Evolutionary conservation across 495 filamentous ascomycete genomes (phyloP).

Genomic region (Aspergillus leporis): DNA sequence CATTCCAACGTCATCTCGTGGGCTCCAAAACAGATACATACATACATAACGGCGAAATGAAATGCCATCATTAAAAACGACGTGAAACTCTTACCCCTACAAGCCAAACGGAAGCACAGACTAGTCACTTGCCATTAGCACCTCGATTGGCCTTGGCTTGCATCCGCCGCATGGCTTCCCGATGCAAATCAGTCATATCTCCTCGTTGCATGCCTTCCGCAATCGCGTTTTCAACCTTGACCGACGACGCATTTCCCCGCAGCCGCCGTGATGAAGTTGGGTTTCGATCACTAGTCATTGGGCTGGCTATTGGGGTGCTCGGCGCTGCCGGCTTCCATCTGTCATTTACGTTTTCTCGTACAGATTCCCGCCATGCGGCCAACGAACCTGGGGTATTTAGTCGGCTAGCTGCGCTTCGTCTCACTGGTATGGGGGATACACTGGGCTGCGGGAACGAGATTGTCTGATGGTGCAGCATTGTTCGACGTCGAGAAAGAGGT

Average conservation of each 20-base stretch:
- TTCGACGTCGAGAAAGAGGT: constrained; percentile 68
- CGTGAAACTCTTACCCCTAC: neutral
- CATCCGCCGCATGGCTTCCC: constrained; percentile 80
- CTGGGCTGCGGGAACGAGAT: constrained; percentile 20
- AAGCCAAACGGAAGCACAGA: constrained; percentile 13
- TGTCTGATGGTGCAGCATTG: constrained; percentile 46
- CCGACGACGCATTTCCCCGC: constrained; percentile 32
- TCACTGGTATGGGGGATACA: constrained; percentile 19
- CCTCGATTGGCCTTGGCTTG: constrained; percentile 67
- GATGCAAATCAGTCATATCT: constrained; percentile 74
- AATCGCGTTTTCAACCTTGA: constrained; percentile 51
- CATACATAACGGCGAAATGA: constrained; percentile 9
- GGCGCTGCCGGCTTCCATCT: constrained; percentile 38
- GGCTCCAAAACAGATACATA: neutral
- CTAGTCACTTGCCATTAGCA: constrained; percentile 17
- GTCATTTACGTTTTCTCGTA: constrained; percentile 61
- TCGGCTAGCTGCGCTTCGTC: constrained; percentile 31
- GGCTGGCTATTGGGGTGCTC: constrained; percentile 7
- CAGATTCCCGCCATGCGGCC: constrained; percentile 72
- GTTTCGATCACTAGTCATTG: constrained; percentile 17
- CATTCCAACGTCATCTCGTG: neutral
- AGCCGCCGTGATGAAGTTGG: constrained; percentile 30
- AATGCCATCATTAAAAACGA: constrained; percentile 9
- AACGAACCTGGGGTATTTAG: constrained; percentile 60
- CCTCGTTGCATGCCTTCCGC: constrained; percentile 77